These are phyloP conservation scores for Zoysia pacifica DNA, from an alignment of 176 grass and related monocot genomes.

Conservation along the genomic window DNA sequence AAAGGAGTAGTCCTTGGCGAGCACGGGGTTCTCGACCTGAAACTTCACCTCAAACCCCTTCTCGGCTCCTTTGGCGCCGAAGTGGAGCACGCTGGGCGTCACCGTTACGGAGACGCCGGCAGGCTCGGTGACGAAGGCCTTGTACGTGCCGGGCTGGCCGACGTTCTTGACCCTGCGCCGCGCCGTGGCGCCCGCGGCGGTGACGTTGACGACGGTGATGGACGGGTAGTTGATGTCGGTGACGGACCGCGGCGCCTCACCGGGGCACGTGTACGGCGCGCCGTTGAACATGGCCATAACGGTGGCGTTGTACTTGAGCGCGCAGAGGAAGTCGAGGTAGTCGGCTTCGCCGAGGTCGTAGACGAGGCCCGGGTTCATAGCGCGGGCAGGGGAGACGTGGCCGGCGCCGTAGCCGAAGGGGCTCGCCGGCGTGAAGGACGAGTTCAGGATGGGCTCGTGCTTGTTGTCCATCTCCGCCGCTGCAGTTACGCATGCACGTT, in stretches of 20 bases:
- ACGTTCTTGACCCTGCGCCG: constrained; percentile 72
- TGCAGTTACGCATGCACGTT: not conserved
- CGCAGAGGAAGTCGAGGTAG: constrained; percentile 79
- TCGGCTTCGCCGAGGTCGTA: constrained; percentile 64
- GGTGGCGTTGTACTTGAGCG: constrained; percentile 54
- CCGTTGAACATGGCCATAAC: constrained; percentile 46
- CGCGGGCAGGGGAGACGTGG: constrained; percentile 51
- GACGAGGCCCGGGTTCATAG: constrained; percentile 70
- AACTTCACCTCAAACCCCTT: constrained; percentile 60
- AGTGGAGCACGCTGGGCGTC: constrained; percentile 38
- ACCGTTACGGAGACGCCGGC: constrained; percentile 49
- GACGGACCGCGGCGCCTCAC: constrained; percentile 12
- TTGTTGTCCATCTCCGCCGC: constrained; percentile 54
- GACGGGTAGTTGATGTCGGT: constrained; percentile 81
- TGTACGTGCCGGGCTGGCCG: constrained; percentile 47
- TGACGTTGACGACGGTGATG: constrained; percentile 54
- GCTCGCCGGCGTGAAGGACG: constrained; percentile 41
- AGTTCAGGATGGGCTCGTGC: constrained; percentile 41
- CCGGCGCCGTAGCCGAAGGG: constrained; percentile 70
- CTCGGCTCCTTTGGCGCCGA: constrained; percentile 56
- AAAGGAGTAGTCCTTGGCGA: constrained; percentile 45
- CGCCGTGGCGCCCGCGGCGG: constrained; percentile 10
- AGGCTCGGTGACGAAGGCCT: constrained; percentile 35
- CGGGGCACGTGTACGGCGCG: constrained; percentile 51
- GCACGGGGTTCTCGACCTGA: constrained; percentile 1